Conservation (phyloP, 2,329 filamentous ascomycete species). For the Fusarium decemcellulare region DNA sequence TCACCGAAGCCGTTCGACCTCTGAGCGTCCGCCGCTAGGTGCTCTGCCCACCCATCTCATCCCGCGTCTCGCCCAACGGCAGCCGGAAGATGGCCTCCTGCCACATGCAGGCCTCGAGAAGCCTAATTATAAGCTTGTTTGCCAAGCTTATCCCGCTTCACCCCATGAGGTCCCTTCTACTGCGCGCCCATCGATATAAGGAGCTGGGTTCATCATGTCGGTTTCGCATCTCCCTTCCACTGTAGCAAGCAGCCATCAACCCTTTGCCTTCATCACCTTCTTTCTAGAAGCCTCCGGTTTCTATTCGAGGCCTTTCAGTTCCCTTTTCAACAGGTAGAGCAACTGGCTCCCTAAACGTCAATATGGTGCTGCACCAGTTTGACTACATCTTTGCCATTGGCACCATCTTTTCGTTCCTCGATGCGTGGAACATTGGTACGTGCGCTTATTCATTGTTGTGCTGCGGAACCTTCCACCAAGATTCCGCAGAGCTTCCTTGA, state of each 20-base stretch:
- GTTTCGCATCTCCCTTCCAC: not conserved
- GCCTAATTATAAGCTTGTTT: slow-evolving; percentile 48
- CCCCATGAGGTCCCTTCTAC: slow-evolving; percentile 22
- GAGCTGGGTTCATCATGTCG: slow-evolving; percentile 11
- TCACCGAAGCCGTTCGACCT: slow-evolving; percentile 26
- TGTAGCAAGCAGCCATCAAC: slow-evolving; percentile 18
- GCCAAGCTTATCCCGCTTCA: slow-evolving; percentile 37
- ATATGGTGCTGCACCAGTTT: slow-evolving; percentile 61
- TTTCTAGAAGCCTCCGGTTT: slow-evolving; percentile 28
- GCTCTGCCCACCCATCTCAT: not conserved
- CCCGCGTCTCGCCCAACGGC: not conserved
- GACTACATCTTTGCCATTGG: slow-evolving; percentile 76
- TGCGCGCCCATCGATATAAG: slow-evolving; percentile 40
- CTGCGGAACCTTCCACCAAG: not conserved
- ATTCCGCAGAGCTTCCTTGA: not conserved
- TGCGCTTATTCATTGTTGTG: not conserved
- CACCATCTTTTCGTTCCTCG: slow-evolving; percentile 75
- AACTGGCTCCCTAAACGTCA: slow-evolving; percentile 11
- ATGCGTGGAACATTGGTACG: slow-evolving; percentile 75
- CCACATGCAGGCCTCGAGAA: slow-evolving; percentile 24
- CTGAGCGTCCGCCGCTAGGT: not conserved
- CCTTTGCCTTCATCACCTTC: slow-evolving; percentile 18
- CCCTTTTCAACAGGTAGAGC: slow-evolving; percentile 13
- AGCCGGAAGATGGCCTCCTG: not conserved
- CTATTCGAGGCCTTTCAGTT: not conserved